phyloP scores from a whole-genome alignment of 192 early-diverging fungal genomes.

The Coemansia sp. region DNA sequence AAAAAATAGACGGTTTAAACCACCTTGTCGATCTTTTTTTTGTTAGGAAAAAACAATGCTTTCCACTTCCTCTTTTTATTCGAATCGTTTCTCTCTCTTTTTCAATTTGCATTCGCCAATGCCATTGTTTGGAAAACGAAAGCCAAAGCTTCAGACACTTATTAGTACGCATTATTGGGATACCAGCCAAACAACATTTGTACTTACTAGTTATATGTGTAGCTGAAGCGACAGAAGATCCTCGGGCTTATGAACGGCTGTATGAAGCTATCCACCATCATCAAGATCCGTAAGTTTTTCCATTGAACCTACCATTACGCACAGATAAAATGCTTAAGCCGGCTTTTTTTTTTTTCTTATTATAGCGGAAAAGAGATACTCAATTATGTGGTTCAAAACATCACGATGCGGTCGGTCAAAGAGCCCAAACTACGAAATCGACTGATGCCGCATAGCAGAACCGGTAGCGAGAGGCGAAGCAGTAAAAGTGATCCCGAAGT shows the following conservation, averaged over 20 bases:
- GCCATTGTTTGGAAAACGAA: constrained; percentile 49
- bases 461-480: constrained; percentile 3
- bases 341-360: constrained; percentile 1
- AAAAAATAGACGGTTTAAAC: neutral
- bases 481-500: constrained; percentile 14
- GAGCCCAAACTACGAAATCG: constrained; percentile 34
- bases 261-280: constrained; percentile 33
- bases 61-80: constrained; percentile 3
- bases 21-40: neutral
- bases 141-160: constrained; percentile 32
- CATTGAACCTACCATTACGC: neutral
- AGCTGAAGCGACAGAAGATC: constrained; percentile 36
- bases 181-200: neutral
- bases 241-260: constrained; percentile 29
- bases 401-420: constrained; percentile 17
- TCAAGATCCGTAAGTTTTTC: constrained; percentile 37
- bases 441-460: constrained; percentile 13
- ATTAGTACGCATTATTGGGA: constrained; percentile 30
- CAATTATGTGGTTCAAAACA: constrained; percentile 34
- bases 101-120: constrained; percentile 44
- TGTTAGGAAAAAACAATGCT: neutral
- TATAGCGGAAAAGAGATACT: constrained; percentile 36
- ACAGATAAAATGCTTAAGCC: too few species aligned
- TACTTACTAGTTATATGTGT: constrained; percentile 7
- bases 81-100: constrained; percentile 16